Conservation (phyloP, 208 protist genomes). For the Leishmania turanica region DNA sequence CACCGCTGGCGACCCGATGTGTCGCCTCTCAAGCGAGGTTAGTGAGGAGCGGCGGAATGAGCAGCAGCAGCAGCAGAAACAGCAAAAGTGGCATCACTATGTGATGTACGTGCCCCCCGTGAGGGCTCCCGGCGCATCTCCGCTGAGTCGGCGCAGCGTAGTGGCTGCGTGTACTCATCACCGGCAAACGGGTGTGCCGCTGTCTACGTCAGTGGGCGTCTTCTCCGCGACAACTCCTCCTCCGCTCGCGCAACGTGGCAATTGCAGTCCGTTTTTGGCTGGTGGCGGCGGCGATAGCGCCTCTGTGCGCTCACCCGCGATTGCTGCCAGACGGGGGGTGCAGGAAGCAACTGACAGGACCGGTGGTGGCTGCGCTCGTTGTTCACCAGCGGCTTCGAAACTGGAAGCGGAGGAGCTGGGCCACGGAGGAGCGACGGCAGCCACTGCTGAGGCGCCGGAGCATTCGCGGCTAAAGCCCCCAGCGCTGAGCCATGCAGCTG, state of each 20-base stretch:
- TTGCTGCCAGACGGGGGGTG: not conserved
- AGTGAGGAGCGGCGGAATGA: not conserved
- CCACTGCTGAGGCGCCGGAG: not conserved
- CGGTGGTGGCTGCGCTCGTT: not conserved
- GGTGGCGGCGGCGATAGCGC: not conserved
- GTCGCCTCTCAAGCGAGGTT: no score
- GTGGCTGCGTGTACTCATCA: not conserved
- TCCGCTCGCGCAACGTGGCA: not conserved
- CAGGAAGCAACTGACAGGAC: not conserved
- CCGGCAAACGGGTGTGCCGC: not conserved
- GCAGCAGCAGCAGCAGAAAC: no score
- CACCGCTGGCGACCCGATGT: no score
- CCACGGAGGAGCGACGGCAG: not conserved
- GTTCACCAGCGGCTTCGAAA: no score
- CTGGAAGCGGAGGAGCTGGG: no score
- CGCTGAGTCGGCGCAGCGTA: no score
- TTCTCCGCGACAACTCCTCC: not conserved
- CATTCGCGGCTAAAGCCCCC: not conserved
- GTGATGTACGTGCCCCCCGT: conserved; percentile 5
- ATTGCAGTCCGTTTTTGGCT: not conserved
- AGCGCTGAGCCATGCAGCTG: not conserved
- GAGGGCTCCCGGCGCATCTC: not conserved
- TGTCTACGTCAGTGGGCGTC: not conserved
- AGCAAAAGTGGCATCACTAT: conserved; percentile 6
- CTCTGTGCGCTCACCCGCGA: not conserved